phyloP scores from a whole-genome alignment of 2,329 filamentous ascomycete species.

The Fusarium nanum region DNA sequence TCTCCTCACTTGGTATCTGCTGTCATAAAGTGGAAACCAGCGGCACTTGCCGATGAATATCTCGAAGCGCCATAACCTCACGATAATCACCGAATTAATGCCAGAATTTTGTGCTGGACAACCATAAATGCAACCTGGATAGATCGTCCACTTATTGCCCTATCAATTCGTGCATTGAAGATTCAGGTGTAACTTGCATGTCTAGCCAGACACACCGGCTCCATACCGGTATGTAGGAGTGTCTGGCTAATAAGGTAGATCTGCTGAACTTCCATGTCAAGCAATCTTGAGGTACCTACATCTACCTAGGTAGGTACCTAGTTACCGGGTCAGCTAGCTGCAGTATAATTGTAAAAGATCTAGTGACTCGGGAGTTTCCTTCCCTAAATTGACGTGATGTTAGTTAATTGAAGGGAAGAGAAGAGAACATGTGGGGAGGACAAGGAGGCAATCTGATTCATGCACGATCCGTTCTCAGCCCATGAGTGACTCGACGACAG shows the following conservation, averaged over 20 bases:
- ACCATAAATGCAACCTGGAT: neutral
- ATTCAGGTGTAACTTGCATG: neutral
- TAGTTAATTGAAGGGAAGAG: neutral
- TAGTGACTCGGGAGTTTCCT: neutral
- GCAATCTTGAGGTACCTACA: neutral
- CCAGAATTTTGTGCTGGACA: slow-evolving; percentile 1
- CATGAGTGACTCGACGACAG: neutral
- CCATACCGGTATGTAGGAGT: neutral
- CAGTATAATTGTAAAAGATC: neutral
- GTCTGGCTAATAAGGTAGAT: neutral
- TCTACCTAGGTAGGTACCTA: too few species aligned
- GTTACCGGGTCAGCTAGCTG: neutral
- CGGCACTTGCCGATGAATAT: slow-evolving; percentile 12
- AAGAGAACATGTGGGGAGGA: neutral
- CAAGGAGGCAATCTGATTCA: neutral
- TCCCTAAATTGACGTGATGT: neutral
- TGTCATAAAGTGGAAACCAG: slow-evolving; percentile 23
- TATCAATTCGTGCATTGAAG: neutral
- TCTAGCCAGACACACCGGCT: neutral
- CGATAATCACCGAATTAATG: slow-evolving; percentile 7
- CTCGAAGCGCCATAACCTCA: slow-evolving; percentile 11
- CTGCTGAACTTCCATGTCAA: neutral
- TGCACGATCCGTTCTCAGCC: neutral
- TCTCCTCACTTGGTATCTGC: slow-evolving; percentile 1
- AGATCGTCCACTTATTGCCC: neutral